A percentile compares a stretch with the other conserved stretches of the same genome.
These are phyloP conservation scores for Cytospora piceae DNA, from an alignment of 2,329 filamentous ascomycete genomes.

Conservation along the genomic window DNA sequence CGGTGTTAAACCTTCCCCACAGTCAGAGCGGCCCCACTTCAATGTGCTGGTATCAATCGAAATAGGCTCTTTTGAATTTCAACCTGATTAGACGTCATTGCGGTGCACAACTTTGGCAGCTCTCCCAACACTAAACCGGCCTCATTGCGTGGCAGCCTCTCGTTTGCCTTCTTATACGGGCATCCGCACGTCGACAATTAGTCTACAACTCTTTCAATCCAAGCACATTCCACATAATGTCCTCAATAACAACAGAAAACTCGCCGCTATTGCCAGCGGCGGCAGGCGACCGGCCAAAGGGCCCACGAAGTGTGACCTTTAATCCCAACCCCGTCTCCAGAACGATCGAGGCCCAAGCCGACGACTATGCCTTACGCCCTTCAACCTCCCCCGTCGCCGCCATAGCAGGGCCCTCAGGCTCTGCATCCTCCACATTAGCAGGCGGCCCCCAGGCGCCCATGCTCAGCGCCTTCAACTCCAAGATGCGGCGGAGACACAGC, in stretches of 20 bases:
- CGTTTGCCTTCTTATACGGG: neutral
- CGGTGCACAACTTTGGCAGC: neutral
- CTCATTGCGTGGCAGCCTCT: conserved; percentile 1
- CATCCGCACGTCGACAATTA: neutral
- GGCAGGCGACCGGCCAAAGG: conserved; percentile 45
- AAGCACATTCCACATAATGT: conserved; percentile 17
- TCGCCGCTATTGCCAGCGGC: conserved; percentile 35
- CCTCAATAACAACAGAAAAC: conserved; percentile 29
- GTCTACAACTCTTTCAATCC: neutral
- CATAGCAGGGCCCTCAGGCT: conserved; percentile 41
- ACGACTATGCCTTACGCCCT: conserved; percentile 31
- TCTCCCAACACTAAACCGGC: neutral
- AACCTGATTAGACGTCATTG: conserved; percentile 1
- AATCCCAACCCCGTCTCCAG: conserved; percentile 70
- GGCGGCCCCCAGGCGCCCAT: conserved; percentile 55
- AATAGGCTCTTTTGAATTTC: neutral
- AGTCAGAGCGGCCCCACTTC: neutral
- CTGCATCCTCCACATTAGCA: conserved; percentile 38
- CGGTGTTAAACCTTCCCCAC: neutral
- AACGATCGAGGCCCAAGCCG: conserved; percentile 58
- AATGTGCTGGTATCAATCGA: neutral
- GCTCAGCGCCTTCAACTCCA: conserved; percentile 83
- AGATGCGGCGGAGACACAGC: conserved; percentile 83
- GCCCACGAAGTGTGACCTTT: conserved; percentile 73
- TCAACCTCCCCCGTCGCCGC: conserved; percentile 37